phyloP scores from a whole-genome alignment of 768 basidiomycete species.

The Russula sp. region DNA sequence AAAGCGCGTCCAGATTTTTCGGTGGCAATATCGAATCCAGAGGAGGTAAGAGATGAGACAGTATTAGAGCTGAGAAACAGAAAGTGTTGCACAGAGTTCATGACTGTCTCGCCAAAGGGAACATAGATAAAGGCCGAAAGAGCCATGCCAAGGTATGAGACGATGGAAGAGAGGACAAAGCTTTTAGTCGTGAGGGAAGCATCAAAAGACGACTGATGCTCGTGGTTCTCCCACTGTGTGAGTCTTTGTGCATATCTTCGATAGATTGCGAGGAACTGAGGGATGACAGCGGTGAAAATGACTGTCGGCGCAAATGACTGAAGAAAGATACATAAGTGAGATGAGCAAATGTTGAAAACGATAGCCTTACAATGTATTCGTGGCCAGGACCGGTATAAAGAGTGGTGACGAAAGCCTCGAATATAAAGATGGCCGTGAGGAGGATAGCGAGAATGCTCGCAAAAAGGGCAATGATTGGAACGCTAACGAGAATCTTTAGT shows the following conservation, averaged over 20 bases:
- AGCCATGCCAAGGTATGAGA: constrained; percentile 86
- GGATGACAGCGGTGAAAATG: constrained; percentile 75
- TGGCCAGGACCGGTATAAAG: constrained; percentile 87
- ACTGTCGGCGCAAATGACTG: constrained; percentile 80
- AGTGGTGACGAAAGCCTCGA: constrained; percentile 86
- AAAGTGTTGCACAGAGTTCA: constrained; percentile 43
- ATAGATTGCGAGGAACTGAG: constrained; percentile 70
- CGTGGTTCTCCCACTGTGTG: constrained; percentile 90
- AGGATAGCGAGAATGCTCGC: constrained; percentile 61
- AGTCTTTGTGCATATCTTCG: constrained; percentile 59
- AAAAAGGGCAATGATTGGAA: constrained; percentile 72
- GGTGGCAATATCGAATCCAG: constrained; percentile 25
- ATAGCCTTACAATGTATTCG: constrained; percentile 58
- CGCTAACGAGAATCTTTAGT: constrained; percentile 54
- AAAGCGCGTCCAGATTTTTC: constrained; percentile 11
- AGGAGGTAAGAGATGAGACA: constrained; percentile 15
- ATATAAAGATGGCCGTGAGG: constrained; percentile 74
- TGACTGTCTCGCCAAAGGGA: constrained; percentile 83
- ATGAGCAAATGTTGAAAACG: background rate
- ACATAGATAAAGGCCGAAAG: constrained; percentile 96
- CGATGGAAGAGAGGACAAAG: constrained; percentile 82
- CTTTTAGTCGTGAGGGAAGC: constrained; percentile 85
- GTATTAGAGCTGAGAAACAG: constrained; percentile 26
- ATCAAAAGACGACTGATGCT: constrained; percentile 68
- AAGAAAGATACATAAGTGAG: background rate